Base-by-base conservation (phyloP, 148 eudicot species). In the Spergularia bocconei region DNA sequence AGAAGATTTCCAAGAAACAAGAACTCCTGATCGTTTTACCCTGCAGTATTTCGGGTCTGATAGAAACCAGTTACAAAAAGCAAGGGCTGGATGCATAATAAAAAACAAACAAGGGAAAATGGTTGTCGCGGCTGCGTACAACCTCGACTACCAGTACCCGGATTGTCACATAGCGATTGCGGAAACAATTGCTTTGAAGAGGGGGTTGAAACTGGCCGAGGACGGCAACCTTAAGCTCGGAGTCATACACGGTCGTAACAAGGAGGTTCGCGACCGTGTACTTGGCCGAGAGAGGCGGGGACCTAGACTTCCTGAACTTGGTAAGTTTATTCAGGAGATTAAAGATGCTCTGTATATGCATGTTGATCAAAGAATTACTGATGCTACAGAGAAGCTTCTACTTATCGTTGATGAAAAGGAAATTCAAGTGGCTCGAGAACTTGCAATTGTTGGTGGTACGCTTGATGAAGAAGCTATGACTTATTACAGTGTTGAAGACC, bases 1-100 rank as follows among this genome's bases (percentile, higher is more conserved):
- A 23, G 25, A 23, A 23, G 36, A 29, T 29, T 29, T 29, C 2
- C 36, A 29, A 29, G 36, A 29, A 25, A 29, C 54, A 3, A 17
- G 3, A 23, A 21, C 0, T 14, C 4, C 1, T 20, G 21, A 21
- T 20, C 23, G 19, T 19, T 72, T 11, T 48, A 44, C 23, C 50
- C 64, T 73, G 14, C 58, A 73, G 21, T 61, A 47, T 51, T 38
- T 39, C 25, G 77, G 77, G 23, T 62, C 59, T 4, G 77, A 73
- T 21, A 62, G 54, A 7, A 74, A 74, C 66, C 77, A 74, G 41
- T 19, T 48, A 17, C 48, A 74, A 29, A 50, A 52, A 4, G 77
- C 68, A 11, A 53, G 69, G 50, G 69, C 77, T 16, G 77, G 77
- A 62, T 74, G 77, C 33, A 74, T 74, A 50, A 63, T 74, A 3